These are phyloP conservation scores for Tolypocladium ophioglossoides DNA, from an alignment of 2,329 filamentous ascomycete species.

Conservation along the genomic window DNA sequence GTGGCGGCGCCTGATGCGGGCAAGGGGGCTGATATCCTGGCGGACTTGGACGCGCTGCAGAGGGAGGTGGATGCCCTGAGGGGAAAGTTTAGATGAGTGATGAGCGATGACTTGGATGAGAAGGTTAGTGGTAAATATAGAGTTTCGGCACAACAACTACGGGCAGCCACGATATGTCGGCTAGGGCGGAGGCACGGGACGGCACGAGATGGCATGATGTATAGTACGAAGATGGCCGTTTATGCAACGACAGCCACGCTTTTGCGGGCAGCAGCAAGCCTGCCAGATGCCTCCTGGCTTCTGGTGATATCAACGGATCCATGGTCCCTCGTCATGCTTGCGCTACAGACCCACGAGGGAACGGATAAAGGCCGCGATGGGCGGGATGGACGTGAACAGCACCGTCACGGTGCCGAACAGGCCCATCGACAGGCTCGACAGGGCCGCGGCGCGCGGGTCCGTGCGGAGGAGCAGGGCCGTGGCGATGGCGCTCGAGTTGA, in stretches of 20 bases:
- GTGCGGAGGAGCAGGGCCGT: too few species aligned
- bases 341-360: background rate
- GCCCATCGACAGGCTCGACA: too few species aligned
- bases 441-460: too few species aligned
- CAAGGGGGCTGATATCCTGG: constrained; percentile 50
- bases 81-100: constrained; percentile 18
- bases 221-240: background rate
- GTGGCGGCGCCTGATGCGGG: constrained; percentile 12
- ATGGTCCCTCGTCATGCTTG: background rate
- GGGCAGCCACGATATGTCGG: background rate
- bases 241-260: background rate
- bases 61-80: constrained; percentile 61
- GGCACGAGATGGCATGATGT: background rate
- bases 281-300: background rate
- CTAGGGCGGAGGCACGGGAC: background rate
- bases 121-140: constrained; percentile 18
- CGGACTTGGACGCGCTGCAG: constrained; percentile 61
- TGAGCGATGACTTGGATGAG: constrained; percentile 11
- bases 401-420: too few species aligned
- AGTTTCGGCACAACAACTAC: too few species aligned
- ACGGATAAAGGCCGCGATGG: background rate
- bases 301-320: background rate
- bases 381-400: too few species aligned
- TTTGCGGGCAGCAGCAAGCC: background rate
- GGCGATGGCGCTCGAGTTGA: too few species aligned